phyloP scores from a whole-genome alignment of 2,329 filamentous ascomycete species.

The Sarocladium brachiariae region DNA sequence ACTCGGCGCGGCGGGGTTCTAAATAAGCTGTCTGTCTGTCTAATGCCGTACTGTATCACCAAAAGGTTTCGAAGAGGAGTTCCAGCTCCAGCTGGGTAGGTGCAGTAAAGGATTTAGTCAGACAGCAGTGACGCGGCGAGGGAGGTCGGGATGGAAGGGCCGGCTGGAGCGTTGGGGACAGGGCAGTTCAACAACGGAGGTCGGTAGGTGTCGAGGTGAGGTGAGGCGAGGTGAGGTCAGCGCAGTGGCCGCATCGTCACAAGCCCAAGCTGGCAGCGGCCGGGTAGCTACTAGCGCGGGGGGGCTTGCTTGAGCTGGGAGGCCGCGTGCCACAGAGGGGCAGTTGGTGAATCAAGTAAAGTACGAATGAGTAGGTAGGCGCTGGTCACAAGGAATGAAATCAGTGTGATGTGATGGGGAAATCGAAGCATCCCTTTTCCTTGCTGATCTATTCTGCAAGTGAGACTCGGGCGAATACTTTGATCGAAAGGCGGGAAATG shows the following conservation, averaged over 20 bases:
- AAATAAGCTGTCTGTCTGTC: not conserved
- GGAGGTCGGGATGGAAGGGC: not conserved
- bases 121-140: not conserved
- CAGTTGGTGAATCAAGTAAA: not conserved
- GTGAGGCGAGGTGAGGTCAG: constrained; percentile 8
- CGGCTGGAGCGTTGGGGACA: not conserved
- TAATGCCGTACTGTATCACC: not conserved
- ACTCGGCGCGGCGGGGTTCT: not conserved
- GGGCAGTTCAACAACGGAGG: not conserved
- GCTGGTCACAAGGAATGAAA: not conserved
- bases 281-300: constrained; percentile 7
- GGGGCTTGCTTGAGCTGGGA: not conserved
- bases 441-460: no score
- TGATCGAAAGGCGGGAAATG: no score
- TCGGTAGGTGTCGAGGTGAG: not conserved
- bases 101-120: not conserved
- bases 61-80: not conserved
- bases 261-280: constrained; percentile 5
- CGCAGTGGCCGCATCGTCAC: constrained; percentile 5
- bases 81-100: not conserved
- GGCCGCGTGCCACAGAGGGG: not conserved
- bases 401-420: not conserved
- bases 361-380: not conserved
- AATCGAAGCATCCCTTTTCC: no score
- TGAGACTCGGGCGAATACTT: no score